Conservation (phyloP, 768 basidiomycete species). For the Cantharellus cinnabarinus region DNA sequence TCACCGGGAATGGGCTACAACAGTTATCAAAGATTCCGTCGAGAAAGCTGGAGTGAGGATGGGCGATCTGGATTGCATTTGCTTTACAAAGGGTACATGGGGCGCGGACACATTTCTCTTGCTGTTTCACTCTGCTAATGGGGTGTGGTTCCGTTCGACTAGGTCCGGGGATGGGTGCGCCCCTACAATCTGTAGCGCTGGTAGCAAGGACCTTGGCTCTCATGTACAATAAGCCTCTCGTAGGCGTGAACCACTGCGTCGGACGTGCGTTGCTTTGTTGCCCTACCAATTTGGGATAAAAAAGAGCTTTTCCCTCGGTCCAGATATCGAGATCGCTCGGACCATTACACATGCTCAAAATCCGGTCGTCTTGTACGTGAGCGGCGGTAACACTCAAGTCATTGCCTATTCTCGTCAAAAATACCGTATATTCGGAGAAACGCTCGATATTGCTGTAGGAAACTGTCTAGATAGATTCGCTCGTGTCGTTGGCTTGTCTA, state of each 20-base stretch:
- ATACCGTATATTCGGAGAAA: constrained; percentile 97
- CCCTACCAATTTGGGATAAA: constrained; percentile 6
- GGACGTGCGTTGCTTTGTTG: constrained; percentile 46
- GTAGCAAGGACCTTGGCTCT: constrained; percentile 82
- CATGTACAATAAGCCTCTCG: constrained; percentile 72
- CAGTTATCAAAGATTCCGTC: constrained; percentile 61
- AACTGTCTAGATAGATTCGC: constrained; percentile 98
- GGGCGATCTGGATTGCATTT: constrained; percentile 78
- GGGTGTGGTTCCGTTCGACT: background rate
- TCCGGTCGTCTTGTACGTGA: constrained; percentile 93
- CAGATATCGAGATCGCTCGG: constrained; percentile 98
- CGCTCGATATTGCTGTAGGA: constrained; percentile 96
- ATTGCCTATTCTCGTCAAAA: constrained; percentile 96
- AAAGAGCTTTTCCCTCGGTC: background rate
- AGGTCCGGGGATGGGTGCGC: constrained; percentile 99
- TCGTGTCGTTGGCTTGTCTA: constrained; percentile 78
- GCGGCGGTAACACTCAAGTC: constrained; percentile 96
- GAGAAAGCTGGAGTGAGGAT: constrained; percentile 45
- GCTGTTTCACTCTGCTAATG: background rate
- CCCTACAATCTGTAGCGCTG: constrained; percentile 82
- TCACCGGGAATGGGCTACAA: constrained; percentile 80
- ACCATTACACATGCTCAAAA: constrained; percentile 86
- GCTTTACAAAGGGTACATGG: constrained; percentile 76
- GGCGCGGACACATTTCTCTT: background rate
- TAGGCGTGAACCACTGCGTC: constrained; percentile 98